Evolutionary conservation across 257 asterid species (phyloP), one percentile per base, ranked within the genome.

Genomic region (Rauvolfia tetraphylla): DNA sequence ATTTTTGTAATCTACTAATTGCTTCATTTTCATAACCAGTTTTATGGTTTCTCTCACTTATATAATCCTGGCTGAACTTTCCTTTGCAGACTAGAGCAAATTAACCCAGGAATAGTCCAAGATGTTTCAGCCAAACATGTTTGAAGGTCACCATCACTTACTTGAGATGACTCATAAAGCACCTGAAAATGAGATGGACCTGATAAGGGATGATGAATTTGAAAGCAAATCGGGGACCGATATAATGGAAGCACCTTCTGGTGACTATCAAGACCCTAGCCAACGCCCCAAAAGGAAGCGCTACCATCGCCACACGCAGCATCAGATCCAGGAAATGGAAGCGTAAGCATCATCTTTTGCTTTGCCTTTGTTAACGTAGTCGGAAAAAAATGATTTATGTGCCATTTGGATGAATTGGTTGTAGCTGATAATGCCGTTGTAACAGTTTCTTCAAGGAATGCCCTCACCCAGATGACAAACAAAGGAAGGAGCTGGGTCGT

Each of bases 391-490:
- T n/a, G n/a, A n/a, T n/a, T n/a, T n/a, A n/a, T n/a, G n/a, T n/a
- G n/a, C n/a, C n/a, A n/a, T n/a, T n/a, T n/a, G n/a, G n/a, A n/a
- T n/a, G n/a, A n/a, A n/a, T 74, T 42, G 27, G 39, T 6, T 61
- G 23, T 51, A 31, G 20, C 3, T 22, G 13, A 7, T 71, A 14
- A 56, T 14, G 23, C 39, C 20, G 39, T 4, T 53, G 14, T 49
- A 27, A 49, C 66, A 78, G 73, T 33, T 79, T 65, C 73, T 76
- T 95, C 78, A 95, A 91, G 66, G 97, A 95, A 69, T 89, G 95
- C 84, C 98, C 97, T 20, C 97, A 95, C 81, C 98, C 98, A 3
- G 97, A 92, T 72, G 98, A 93, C 80, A 92, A 95, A 38, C 97
- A 92, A 84, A 87, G 98, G 89, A 94, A 90, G 73, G 97, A 94